These are phyloP conservation scores for Fusarium sp. DNA, from an alignment of 2,329 filamentous ascomycete genomes.

Conservation along the genomic window DNA sequence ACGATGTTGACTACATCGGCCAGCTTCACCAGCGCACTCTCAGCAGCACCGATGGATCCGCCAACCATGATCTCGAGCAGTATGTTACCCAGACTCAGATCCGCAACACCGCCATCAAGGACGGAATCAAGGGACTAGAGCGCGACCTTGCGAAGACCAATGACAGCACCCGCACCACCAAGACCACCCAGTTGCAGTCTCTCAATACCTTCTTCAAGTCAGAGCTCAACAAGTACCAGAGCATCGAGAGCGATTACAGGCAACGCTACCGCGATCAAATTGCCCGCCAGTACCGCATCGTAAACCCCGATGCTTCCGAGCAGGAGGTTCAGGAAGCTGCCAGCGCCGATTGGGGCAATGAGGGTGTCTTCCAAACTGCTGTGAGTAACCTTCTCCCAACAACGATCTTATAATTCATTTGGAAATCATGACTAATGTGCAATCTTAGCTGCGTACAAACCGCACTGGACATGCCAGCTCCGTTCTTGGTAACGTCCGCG, in stretches of 20 bases:
- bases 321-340: slow-evolving; percentile 77
- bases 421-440: slow-evolving; percentile 26
- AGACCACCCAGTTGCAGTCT: slow-evolving; percentile 76
- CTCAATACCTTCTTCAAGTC: slow-evolving; percentile 80
- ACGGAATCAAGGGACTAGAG: slow-evolving; percentile 83
- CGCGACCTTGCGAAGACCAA: slow-evolving; percentile 74
- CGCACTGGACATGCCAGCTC: slow-evolving; percentile 79
- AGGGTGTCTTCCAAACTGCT: slow-evolving; percentile 85
- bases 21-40: slow-evolving; percentile 79
- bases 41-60: slow-evolving; percentile 70
- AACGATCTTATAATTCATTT: not conserved
- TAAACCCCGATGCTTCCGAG: slow-evolving; percentile 84
- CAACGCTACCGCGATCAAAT: slow-evolving; percentile 82
- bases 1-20: slow-evolving; percentile 75
- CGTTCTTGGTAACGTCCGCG: slow-evolving; percentile 82
- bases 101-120: slow-evolving; percentile 80
- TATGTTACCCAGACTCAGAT: slow-evolving; percentile 78
- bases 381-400: slow-evolving; percentile 64
- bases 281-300: slow-evolving; percentile 82
- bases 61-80: slow-evolving; percentile 72
- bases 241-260: slow-evolving; percentile 78
- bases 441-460: slow-evolving; percentile 76
- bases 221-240: slow-evolving; percentile 77
- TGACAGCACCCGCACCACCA: slow-evolving; percentile 72
- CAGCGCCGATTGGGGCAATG: slow-evolving; percentile 79